Evolutionary conservation across 176 grass and related monocot species (phyloP), one percentile per base, ranked within the genome.

Genomic region (Triticum monococcum): DNA sequence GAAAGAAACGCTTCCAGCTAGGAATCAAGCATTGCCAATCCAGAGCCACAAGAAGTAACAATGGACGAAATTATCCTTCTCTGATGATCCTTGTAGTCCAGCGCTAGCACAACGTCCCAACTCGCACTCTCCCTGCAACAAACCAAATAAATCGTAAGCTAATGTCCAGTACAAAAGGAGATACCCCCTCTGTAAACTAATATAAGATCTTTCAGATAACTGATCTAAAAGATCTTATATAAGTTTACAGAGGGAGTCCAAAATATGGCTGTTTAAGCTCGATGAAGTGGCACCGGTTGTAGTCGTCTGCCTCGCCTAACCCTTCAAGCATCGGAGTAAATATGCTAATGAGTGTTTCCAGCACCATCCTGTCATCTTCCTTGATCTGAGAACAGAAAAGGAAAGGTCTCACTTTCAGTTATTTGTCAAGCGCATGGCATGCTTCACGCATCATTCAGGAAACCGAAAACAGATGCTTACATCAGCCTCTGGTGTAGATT

Each of bases 251-350:
- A 30, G 28, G 28, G 28, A 30, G 28, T 30, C 28, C 28, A 16
- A 3, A 59, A 82, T 13, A 84, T 13, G 3, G 1, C 7, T 3
- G 22, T 60, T 80, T 48, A 79, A 75, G 75, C 12, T n/a, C 36
- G 22, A 45, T 45, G 22, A 40, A 61, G 85, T 35, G 31, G 72
- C 20, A 96, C 93, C 86, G 12, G 78, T 79, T 36, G 5, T 72
- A 52, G 41, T 87, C 86, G 83, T 94, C 86, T 35, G 61, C 33
- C 59, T 84, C 60, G 11, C 64, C 75, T 57, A 98, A 90, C 63
- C 60, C 92, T 88, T 98, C 90, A 67, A 96, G 85, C 92, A 98
- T 94, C 24, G 93, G 96, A 83, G 69, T 86, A 79, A 96, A 96
- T 88, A 98, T 96, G 79, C 93, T 92, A 43, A 96, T 2, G 32